Evolutionary conservation across 1,139 yeast species (phyloP).

Genomic region (Scheffersomyces quercinus): DNA sequence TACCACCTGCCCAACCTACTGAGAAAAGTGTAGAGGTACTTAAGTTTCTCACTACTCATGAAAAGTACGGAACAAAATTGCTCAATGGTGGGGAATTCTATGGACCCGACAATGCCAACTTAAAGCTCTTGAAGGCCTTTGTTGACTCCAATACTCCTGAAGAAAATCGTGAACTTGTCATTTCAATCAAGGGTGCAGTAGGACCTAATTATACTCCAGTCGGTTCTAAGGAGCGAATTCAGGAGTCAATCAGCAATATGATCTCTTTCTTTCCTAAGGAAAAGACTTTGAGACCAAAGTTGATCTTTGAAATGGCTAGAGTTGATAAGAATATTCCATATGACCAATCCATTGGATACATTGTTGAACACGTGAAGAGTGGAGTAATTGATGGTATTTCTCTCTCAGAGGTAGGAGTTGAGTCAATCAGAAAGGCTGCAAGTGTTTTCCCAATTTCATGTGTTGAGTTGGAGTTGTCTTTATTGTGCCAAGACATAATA

Average conservation of each 20-base stretch:
- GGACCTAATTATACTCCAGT: slow-evolving; percentile 41
- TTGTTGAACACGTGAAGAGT: slow-evolving; percentile 51
- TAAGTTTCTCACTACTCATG: slow-evolving; percentile 40
- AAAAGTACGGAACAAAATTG: slow-evolving; percentile 51
- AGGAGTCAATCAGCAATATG: slow-evolving; percentile 50
- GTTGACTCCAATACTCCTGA: slow-evolving; percentile 56
- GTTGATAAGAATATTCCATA: slow-evolving; percentile 53
- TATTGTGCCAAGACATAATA: slow-evolving; percentile 60
- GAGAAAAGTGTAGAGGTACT: slow-evolving; percentile 49
- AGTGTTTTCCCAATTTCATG: slow-evolving; percentile 52
- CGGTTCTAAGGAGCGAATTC: slow-evolving; percentile 49
- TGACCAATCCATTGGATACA: slow-evolving; percentile 50
- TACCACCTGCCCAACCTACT: slow-evolving; percentile 44
- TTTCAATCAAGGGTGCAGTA: slow-evolving; percentile 70
- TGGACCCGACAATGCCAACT: slow-evolving; percentile 50
- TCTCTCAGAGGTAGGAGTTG: slow-evolving; percentile 67
- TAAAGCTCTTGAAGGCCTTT: slow-evolving; percentile 57
- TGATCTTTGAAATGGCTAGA: slow-evolving; percentile 71
- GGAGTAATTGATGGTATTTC: slow-evolving; percentile 69
- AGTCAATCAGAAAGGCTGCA: slow-evolving; percentile 58
- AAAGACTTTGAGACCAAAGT: slow-evolving; percentile 31
- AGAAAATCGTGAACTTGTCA: slow-evolving; percentile 43
- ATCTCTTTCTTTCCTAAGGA: slow-evolving; percentile 47
- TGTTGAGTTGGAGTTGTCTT: slow-evolving; percentile 75
- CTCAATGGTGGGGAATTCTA: slow-evolving; percentile 82